Conservation (phyloP, 2,329 filamentous ascomycete genomes). For the Ophiostoma perfectum region DNA sequence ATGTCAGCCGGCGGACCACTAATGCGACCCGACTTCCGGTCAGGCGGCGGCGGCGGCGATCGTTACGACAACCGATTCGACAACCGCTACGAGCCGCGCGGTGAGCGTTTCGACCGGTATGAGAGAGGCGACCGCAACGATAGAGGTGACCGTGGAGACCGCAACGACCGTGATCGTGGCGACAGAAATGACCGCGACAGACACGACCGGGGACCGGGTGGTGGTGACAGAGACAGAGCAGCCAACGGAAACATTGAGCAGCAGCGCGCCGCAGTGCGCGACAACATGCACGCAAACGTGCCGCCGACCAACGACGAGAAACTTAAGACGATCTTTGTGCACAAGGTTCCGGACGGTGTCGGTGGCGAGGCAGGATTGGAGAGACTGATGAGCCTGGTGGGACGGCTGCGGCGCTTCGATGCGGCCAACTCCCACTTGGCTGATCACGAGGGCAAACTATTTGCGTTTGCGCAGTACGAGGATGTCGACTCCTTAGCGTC, state of each 20-base stretch:
- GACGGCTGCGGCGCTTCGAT: constrained; percentile 79
- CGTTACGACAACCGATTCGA: constrained; percentile 9
- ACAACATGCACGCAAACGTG: constrained; percentile 64
- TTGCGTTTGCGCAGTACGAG: constrained; percentile 94
- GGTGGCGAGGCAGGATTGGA: constrained; percentile 75
- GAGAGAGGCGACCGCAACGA: constrained; percentile 11
- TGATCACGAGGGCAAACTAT: constrained; percentile 76
- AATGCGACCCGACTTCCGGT: background rate
- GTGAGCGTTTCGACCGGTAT: constrained; percentile 29
- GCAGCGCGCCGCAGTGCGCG: constrained; percentile 60
- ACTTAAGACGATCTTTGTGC: constrained; percentile 82
- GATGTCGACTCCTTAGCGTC: constrained; percentile 81
- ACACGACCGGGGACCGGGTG: constrained; percentile 8
- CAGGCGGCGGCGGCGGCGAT: constrained; percentile 27
- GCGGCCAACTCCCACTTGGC: constrained; percentile 54
- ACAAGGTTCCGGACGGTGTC: constrained; percentile 73
- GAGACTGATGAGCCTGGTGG: constrained; percentile 68
- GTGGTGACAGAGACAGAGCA: constrained; percentile 1
- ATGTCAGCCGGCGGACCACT: constrained; percentile 32
- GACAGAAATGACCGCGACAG: constrained; percentile 6
- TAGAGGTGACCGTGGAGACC: background rate
- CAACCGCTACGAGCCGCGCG: constrained; percentile 10
- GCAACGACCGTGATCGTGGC: constrained; percentile 1
- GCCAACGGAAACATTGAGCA: constrained; percentile 55
- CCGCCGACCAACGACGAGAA: constrained; percentile 89